Evolutionary conservation across 768 basidiomycete species (phyloP).

Genomic region (Hebeloma cylindrosporum): DNA sequence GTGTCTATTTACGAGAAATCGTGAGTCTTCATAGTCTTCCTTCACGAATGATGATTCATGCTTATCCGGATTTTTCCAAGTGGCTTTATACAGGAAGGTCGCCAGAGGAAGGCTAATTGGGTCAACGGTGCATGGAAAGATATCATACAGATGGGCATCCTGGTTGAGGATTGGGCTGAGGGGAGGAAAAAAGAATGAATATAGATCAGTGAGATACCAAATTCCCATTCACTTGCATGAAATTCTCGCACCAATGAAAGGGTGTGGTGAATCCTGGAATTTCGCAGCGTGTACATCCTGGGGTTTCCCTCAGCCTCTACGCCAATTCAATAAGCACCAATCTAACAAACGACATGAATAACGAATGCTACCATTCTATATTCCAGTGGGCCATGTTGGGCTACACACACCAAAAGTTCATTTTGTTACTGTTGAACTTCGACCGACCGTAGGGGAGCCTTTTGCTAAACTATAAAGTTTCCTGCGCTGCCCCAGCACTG

Average conservation of each 20-base stretch:
- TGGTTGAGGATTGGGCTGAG: constrained; percentile 10
- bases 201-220: not conserved
- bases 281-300: no score
- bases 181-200: not conserved
- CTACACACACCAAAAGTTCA: no score
- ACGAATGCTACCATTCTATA: no score
- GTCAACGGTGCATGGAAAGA: constrained; percentile 10
- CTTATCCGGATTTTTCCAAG: not conserved
- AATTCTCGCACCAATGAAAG: not conserved
- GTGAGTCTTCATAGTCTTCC: not conserved
- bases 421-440: no score
- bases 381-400: no score
- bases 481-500: no score
- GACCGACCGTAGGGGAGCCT: no score
- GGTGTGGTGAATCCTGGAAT: no score
- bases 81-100: constrained; percentile 11
- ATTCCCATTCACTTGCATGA: not conserved
- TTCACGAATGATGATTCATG: not conserved
- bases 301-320: no score
- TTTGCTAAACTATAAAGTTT: no score
- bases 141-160: constrained; percentile 11
- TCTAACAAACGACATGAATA: no score
- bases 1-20: constrained; percentile 9
- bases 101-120: constrained; percentile 6
- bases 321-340: no score